These are phyloP conservation scores for Zygoascus hellenicus DNA, from an alignment of 1,139 yeast species.

Conservation along the genomic window DNA sequence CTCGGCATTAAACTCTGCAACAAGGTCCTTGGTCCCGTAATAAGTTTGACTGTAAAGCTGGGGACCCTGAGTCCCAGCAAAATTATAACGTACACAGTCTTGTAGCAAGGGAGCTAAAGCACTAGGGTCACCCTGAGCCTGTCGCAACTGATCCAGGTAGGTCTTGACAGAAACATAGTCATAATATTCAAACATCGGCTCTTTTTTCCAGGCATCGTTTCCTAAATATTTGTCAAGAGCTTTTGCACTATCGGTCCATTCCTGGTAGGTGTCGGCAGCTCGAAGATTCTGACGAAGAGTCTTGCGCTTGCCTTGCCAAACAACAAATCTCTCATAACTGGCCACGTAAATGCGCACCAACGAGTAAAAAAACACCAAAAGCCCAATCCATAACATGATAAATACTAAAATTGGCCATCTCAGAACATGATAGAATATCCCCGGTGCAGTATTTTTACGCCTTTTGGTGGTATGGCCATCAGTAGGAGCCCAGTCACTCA, in stretches of 20 bases:
- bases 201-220: slow-evolving; percentile 57
- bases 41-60: slow-evolving; percentile 67
- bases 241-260: slow-evolving; percentile 58
- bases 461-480: slow-evolving; percentile 24
- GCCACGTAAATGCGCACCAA: slow-evolving; percentile 58
- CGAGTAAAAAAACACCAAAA: slow-evolving; percentile 48
- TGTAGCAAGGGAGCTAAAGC: slow-evolving; percentile 44
- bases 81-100: slow-evolving; percentile 64
- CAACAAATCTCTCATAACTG: slow-evolving; percentile 48
- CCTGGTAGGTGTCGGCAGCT: slow-evolving; percentile 46
- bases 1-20: slow-evolving; percentile 51
- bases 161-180: slow-evolving; percentile 56
- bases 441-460: slow-evolving; percentile 24
- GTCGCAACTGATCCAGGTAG: slow-evolving; percentile 44
- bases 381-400: slow-evolving; percentile 48
- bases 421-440: slow-evolving; percentile 47
- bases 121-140: slow-evolving; percentile 34
- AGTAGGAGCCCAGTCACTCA: slow-evolving; percentile 63
- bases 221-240: slow-evolving; percentile 53
- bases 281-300: slow-evolving; percentile 47
- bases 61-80: slow-evolving; percentile 74
- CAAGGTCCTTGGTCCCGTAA: slow-evolving; percentile 64
- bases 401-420: slow-evolving; percentile 60
- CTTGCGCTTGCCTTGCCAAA: slow-evolving; percentile 54
- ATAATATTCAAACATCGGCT: slow-evolving; percentile 60